Conservation (phyloP, 306 rosid species). For the Vachellia pachyceras region DNA sequence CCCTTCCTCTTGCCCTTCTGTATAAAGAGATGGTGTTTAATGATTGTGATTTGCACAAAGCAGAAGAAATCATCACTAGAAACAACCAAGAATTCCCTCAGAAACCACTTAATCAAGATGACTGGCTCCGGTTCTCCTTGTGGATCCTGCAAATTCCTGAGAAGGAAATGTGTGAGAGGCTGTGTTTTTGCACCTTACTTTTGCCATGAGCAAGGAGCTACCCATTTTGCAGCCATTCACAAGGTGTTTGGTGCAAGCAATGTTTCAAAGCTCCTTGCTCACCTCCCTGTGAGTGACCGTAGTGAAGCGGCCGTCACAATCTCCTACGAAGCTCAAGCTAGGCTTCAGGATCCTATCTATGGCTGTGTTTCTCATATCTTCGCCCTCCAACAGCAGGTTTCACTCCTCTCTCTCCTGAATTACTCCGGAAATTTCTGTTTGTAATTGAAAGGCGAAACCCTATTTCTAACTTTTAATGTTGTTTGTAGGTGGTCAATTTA, state of each 20-base stretch:
- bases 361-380: slow-evolving; percentile 98
- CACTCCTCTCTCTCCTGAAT: background rate
- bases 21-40: slow-evolving; percentile 62
- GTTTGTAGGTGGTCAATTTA: slow-evolving; percentile 76
- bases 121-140: slow-evolving; percentile 94
- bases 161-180: slow-evolving; percentile 91
- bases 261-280: slow-evolving; percentile 89
- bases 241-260: slow-evolving; percentile 98
- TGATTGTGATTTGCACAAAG: slow-evolving; percentile 53
- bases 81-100: slow-evolving; percentile 21
- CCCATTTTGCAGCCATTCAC: slow-evolving; percentile 93
- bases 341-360: slow-evolving; percentile 95
- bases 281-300: slow-evolving; percentile 75
- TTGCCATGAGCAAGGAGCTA: slow-evolving; percentile 90
- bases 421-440: background rate
- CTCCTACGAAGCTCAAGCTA: slow-evolving; percentile 98
- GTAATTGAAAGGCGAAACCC: slow-evolving; percentile 37
- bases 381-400: slow-evolving; percentile 95
- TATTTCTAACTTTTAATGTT: slow-evolving; percentile 1
- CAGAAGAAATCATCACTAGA: slow-evolving; percentile 14
- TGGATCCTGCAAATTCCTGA: slow-evolving; percentile 99
- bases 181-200: slow-evolving; percentile 97
- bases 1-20: slow-evolving; percentile 53
- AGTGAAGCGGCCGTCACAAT: slow-evolving; percentile 88
- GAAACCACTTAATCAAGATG: slow-evolving; percentile 40